phyloP scores from a whole-genome alignment of 2,329 filamentous ascomycete species.

The Fusarium udum region DNA sequence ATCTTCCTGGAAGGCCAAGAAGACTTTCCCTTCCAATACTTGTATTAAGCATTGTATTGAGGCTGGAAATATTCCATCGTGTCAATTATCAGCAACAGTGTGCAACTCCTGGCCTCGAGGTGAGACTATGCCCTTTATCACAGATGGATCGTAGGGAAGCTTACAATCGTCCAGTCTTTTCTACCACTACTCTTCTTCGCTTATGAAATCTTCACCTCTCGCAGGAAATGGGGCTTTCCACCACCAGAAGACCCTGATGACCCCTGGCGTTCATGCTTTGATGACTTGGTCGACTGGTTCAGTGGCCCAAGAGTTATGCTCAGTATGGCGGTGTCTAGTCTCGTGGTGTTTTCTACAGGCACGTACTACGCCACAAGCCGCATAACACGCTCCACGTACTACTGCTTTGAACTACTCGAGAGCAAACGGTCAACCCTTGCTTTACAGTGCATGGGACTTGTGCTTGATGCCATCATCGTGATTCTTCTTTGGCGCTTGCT shows the following conservation, averaged over 20 bases:
- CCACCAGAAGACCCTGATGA: slow-evolving; percentile 54
- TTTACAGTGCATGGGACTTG: slow-evolving; percentile 56
- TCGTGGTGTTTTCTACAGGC: slow-evolving; percentile 54
- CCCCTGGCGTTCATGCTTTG: slow-evolving; percentile 57
- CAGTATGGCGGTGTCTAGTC: slow-evolving; percentile 49
- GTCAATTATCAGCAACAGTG: slow-evolving; percentile 62
- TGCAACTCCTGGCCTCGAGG: slow-evolving; percentile 60
- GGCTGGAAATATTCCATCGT: slow-evolving; percentile 59
- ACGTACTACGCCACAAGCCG: slow-evolving; percentile 53
- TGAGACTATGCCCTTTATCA: slow-evolving; percentile 19
- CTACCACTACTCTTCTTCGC: slow-evolving; percentile 56
- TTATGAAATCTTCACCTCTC: slow-evolving; percentile 55
- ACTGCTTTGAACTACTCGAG: slow-evolving; percentile 59
- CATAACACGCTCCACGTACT: slow-evolving; percentile 58
- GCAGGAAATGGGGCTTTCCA: slow-evolving; percentile 45
- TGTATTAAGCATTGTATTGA: slow-evolving; percentile 55
- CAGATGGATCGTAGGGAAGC: neutral
- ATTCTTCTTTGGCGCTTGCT: slow-evolving; percentile 62
- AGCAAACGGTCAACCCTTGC: slow-evolving; percentile 48
- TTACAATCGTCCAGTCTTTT: slow-evolving; percentile 53
- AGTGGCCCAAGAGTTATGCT: slow-evolving; percentile 51
- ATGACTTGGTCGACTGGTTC: slow-evolving; percentile 60
- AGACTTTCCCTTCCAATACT: slow-evolving; percentile 57
- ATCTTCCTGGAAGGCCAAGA: slow-evolving; percentile 57
- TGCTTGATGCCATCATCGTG: slow-evolving; percentile 58